Evolutionary conservation across 768 basidiomycete genomes (phyloP), one percentile per base, ranked within the genome.

Genomic region (Antrodiella citrinella): DNA sequence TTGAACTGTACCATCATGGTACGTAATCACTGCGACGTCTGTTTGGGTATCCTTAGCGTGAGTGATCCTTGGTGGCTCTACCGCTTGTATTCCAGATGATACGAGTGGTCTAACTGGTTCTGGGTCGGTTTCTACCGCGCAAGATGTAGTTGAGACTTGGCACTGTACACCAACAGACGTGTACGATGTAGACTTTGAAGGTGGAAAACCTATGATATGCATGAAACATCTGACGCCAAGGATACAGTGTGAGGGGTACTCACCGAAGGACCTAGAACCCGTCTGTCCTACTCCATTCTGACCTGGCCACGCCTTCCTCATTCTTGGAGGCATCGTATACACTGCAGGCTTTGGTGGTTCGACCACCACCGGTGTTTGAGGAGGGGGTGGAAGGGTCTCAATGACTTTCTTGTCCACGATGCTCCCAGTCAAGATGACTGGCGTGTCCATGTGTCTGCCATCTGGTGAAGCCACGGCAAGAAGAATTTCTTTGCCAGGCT

Each of bases 401-500:
- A 58, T 45, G 30, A 7, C 15, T 15, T 35, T 35, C 7, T 7
- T 7, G 7, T 35, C 30, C 30, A 35, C 30, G 4, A 75, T 54
- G 65, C 77, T 74, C 13, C 74, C 82, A 56, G 81, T 79, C 54
- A 86, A 72, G 38, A 82, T 61, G 57, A 85, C 72, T 1, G 81
- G 67, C 51, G 71, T 72, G 51, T 82, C 81, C 51, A 76, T 73
- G 65, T 78, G 76, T 11, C 66, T 59, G 38, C 76, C 77, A 55
- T 81, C 74, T 5, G 55, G 55, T 12, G 55, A 13, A 23, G 68
- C 73, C 22, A 86, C 68, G 4, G 81, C 73, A 48, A 86, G 71
- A 44, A 84, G 70, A 47, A 86, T 77, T 66, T 82, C 81, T 65
- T 83, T 83, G 51, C 84, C 84, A 11, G 82, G 78, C 60, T 76